Evolutionary conservation across 495 filamentous ascomycete genomes (phyloP).

Genomic region (Talaromyces thailandensis): DNA sequence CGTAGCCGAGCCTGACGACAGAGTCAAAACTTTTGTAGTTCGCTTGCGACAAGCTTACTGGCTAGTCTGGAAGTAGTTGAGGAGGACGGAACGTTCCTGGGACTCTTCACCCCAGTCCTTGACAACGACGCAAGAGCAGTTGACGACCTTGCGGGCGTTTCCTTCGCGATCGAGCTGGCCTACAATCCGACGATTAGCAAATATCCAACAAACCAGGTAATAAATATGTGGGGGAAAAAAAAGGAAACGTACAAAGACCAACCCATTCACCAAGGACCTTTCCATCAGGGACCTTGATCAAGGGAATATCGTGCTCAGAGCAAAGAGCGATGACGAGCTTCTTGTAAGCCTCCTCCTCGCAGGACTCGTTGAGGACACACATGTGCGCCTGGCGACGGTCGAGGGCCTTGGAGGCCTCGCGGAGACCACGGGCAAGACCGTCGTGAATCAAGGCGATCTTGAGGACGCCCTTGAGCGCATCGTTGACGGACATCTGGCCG

Average conservation of each 20-base stretch:
- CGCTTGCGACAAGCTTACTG: slow-evolving; percentile 35
- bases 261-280: slow-evolving; percentile 99
- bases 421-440: slow-evolving; percentile 93
- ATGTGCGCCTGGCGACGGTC: slow-evolving; percentile 98
- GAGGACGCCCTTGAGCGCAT: slow-evolving; percentile 92
- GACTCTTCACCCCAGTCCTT: slow-evolving; percentile 99
- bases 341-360: slow-evolving; percentile 99
- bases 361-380: slow-evolving; percentile 97
- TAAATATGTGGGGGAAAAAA: too few species aligned
- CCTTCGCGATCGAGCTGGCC: slow-evolving; percentile 98
- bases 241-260: slow-evolving; percentile 78
- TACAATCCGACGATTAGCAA: slow-evolving; percentile 22
- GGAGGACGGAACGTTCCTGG: slow-evolving; percentile 92
- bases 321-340: slow-evolving; percentile 97
- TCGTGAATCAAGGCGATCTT: slow-evolving; percentile 99
- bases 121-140: slow-evolving; percentile 99
- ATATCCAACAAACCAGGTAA: too few species aligned
- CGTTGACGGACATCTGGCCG: slow-evolving; percentile 95
- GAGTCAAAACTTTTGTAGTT: not conserved
- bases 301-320: slow-evolving; percentile 96
- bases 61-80: slow-evolving; percentile 98
- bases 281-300: slow-evolving; percentile 99
- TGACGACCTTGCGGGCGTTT: slow-evolving; percentile 98
- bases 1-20: not conserved
- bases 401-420: slow-evolving; percentile 94